Evolutionary conservation across 805 yeast genomes (phyloP).

Genomic region (Metschnikowia sp.): DNA sequence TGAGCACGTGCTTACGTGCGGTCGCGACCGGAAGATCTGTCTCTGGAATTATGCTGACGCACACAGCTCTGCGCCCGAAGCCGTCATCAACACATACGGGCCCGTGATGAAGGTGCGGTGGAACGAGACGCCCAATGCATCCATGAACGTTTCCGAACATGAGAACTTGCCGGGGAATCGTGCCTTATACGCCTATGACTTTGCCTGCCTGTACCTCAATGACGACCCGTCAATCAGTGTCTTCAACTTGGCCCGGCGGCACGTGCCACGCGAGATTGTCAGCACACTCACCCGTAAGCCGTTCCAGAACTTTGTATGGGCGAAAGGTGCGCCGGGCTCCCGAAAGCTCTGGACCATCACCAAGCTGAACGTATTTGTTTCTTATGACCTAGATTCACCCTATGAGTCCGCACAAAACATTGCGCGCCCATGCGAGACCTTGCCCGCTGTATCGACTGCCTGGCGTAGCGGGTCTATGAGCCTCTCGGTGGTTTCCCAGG

Average conservation of each 20-base stretch:
- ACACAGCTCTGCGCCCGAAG: slow-evolving; percentile 51
- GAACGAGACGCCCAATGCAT: slow-evolving; percentile 32
- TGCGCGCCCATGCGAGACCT: slow-evolving; percentile 43
- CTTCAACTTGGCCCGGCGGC: slow-evolving; percentile 67
- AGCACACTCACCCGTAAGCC: slow-evolving; percentile 48
- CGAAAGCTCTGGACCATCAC: slow-evolving; percentile 40
- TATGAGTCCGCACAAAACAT: slow-evolving; percentile 22
- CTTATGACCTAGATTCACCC: slow-evolving; percentile 29
- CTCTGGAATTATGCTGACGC: slow-evolving; percentile 57
- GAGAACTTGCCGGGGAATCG: slow-evolving; percentile 14
- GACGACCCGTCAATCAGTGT: slow-evolving; percentile 70
- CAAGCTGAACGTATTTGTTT: slow-evolving; percentile 35
- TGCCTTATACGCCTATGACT: slow-evolving; percentile 52
- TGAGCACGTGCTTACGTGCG: slow-evolving; percentile 86
- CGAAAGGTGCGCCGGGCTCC: slow-evolving; percentile 20
- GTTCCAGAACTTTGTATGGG: slow-evolving; percentile 43
- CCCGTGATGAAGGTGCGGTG: slow-evolving; percentile 78
- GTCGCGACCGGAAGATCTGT: slow-evolving; percentile 80
- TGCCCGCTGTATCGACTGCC: slow-evolving; percentile 49
- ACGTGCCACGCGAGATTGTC: slow-evolving; percentile 66
- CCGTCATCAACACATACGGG: slow-evolving; percentile 67
- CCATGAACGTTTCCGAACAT: slow-evolving; percentile 26
- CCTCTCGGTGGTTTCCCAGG: slow-evolving; percentile 52
- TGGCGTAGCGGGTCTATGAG: slow-evolving; percentile 56
- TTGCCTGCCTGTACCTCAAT: slow-evolving; percentile 70